Evolutionary conservation across 2,329 filamentous ascomycete species (phyloP).

Genomic region (Paracoccidioides lutzii): DNA sequence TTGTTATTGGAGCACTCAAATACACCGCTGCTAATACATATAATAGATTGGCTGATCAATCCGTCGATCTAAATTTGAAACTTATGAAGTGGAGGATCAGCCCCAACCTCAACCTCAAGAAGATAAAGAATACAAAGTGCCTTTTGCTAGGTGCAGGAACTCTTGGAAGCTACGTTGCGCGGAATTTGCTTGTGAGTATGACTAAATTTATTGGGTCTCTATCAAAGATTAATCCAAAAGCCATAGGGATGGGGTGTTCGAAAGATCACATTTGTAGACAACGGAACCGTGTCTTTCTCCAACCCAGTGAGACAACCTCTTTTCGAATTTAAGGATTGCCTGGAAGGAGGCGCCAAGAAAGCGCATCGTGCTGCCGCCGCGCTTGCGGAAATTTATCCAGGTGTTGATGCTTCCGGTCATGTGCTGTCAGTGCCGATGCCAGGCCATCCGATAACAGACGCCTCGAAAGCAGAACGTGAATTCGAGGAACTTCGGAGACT

Average conservation of each 20-base stretch:
- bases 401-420: slow-evolving; percentile 68
- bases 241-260: slow-evolving; percentile 72
- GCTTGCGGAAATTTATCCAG: slow-evolving; percentile 76
- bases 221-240: not conserved
- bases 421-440: slow-evolving; percentile 87
- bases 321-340: slow-evolving; percentile 80
- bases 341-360: slow-evolving; percentile 72
- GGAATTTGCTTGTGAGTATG: slow-evolving; percentile 56
- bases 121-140: slow-evolving; percentile 80
- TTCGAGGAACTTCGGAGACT: slow-evolving; percentile 63
- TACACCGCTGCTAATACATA: not conserved
- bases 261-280: slow-evolving; percentile 93
- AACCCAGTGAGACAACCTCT: slow-evolving; percentile 93
- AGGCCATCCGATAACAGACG: slow-evolving; percentile 73
- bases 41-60: slow-evolving; percentile 64
- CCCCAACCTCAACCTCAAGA: slow-evolving; percentile 72
- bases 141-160: slow-evolving; percentile 86
- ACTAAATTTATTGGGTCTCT: not conserved
- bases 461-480: slow-evolving; percentile 54
- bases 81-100: slow-evolving; percentile 98
- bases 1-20: not conserved
- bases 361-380: slow-evolving; percentile 68
- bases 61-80: slow-evolving; percentile 91
- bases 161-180: slow-evolving; percentile 81
- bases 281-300: slow-evolving; percentile 83